Conservation (phyloP, 208 protist species). For the Eutreptiella sp. region DNA sequence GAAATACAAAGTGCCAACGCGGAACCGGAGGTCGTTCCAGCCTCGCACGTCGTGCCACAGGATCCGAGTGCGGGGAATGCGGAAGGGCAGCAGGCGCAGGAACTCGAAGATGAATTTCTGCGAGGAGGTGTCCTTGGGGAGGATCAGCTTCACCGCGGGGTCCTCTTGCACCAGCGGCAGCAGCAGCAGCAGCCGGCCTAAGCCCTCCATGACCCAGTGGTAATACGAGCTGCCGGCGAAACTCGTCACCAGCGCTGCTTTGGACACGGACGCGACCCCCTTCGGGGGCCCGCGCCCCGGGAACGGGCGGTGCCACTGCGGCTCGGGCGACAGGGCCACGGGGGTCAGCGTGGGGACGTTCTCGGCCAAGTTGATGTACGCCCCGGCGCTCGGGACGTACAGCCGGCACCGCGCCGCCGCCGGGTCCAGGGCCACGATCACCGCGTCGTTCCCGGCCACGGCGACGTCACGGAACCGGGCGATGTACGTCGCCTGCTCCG, state of each 20-base stretch:
- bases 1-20: no score
- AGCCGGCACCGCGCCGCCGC: conserved; percentile 4
- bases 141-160: not conserved
- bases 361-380: conserved; percentile 14
- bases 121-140: conserved; percentile 6
- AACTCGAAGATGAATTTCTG: conserved; percentile 3
- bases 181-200: conserved; percentile 14
- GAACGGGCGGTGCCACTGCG: not conserved
- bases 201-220: conserved; percentile 20
- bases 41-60: no score
- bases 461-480: no score
- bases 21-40: no score
- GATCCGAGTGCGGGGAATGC: no score
- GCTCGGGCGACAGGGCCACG: no score
- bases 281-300: not conserved
- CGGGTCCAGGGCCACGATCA: conserved; percentile 7
- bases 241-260: not conserved
- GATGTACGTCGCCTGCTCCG: no score
- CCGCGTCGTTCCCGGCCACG: no score
- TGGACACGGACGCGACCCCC: no score
- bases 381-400: not conserved
- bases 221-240: conserved; percentile 26
- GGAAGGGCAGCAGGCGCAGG: not conserved
- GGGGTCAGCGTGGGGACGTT: not conserved
- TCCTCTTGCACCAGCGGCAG: not conserved